Percentiles rank a stretch among this genome's conserved stretches.
phyloP scores from a whole-genome alignment of 192 early-diverging fungal species.

The Umbelopsis vinacea region DNA sequence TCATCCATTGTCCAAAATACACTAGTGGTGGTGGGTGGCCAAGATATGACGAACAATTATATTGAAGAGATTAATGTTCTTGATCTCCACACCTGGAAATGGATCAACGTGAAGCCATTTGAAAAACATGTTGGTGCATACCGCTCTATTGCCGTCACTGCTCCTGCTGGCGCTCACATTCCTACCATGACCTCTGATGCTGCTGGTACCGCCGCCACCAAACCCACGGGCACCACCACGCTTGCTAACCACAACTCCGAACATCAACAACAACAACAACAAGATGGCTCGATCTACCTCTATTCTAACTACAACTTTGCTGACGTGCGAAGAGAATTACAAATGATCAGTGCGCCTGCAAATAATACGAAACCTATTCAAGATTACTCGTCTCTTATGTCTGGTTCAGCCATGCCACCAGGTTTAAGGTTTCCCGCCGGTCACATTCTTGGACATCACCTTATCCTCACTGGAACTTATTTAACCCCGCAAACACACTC shows the following conservation, averaged over 20 bases:
- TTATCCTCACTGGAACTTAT: slow-evolving; percentile 71
- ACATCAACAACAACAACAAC: not conserved
- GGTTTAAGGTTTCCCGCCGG: slow-evolving; percentile 78
- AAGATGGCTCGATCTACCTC: slow-evolving; percentile 46
- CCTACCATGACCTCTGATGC: slow-evolving; percentile 1
- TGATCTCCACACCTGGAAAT: slow-evolving; percentile 60
- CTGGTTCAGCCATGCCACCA: slow-evolving; percentile 66
- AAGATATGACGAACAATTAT: slow-evolving; percentile 74
- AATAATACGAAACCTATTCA: slow-evolving; percentile 50
- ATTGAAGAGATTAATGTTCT: slow-evolving; percentile 73
- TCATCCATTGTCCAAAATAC: slow-evolving; percentile 58
- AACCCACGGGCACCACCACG: not conserved
- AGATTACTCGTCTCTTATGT: slow-evolving; percentile 65
- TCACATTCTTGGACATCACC: slow-evolving; percentile 64
- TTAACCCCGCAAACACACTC: slow-evolving; percentile 64
- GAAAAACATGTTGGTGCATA: slow-evolving; percentile 74
- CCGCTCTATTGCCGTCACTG: slow-evolving; percentile 63
- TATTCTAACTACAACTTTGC: slow-evolving; percentile 83
- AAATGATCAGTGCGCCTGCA: slow-evolving; percentile 57
- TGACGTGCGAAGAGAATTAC: slow-evolving; percentile 70
- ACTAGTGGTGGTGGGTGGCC: slow-evolving; percentile 72
- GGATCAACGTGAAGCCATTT: slow-evolving; percentile 62
- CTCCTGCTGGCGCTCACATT: slow-evolving; percentile 20
- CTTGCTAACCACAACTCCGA: slow-evolving; percentile 2
- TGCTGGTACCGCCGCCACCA: not conserved